Conservation (phyloP, 2,329 filamentous ascomycete species). For the Claviceps humidiphila region DNA sequence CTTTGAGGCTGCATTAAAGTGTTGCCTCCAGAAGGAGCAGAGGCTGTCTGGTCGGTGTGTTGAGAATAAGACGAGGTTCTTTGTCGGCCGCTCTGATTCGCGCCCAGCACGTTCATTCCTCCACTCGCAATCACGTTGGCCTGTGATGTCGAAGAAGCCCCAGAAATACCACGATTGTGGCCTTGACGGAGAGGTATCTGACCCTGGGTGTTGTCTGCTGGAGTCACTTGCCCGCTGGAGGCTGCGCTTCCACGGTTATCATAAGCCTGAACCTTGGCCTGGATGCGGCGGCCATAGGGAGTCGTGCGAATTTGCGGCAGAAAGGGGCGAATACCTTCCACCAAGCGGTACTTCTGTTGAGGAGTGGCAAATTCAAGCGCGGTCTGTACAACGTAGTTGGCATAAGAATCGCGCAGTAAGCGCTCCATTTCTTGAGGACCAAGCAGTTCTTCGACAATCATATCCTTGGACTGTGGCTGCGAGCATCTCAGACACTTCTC, state of each 20-base stretch:
- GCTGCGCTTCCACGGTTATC: slow-evolving; percentile 33
- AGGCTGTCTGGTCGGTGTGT: slow-evolving; percentile 18
- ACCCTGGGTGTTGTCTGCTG: slow-evolving; percentile 38
- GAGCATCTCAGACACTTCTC: slow-evolving; percentile 91
- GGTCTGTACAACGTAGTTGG: slow-evolving; percentile 97
- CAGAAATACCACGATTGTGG: slow-evolving; percentile 30
- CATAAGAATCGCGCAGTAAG: slow-evolving; percentile 81
- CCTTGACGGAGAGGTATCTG: slow-evolving; percentile 37
- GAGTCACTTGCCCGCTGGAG: slow-evolving; percentile 37
- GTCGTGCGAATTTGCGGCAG: slow-evolving; percentile 77
- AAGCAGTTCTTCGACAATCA: slow-evolving; percentile 75
- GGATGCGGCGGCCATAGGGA: slow-evolving; percentile 86
- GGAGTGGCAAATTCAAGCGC: slow-evolving; percentile 75
- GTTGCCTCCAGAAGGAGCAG: slow-evolving; percentile 14
- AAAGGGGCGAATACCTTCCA: slow-evolving; percentile 76
- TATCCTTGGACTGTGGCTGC: slow-evolving; percentile 57
- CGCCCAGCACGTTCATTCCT: slow-evolving; percentile 9
- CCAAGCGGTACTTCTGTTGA: slow-evolving; percentile 58
- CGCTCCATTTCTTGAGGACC: slow-evolving; percentile 66
- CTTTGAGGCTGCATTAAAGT: slow-evolving; percentile 14
- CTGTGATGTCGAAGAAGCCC: slow-evolving; percentile 23
- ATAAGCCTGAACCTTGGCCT: slow-evolving; percentile 65
- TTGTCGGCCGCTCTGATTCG: slow-evolving; percentile 17
- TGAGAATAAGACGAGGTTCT: slow-evolving; percentile 21
- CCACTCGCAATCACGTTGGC: slow-evolving; percentile 16